These are phyloP conservation scores for Aspergillus intermedius DNA, from an alignment of 2,329 filamentous ascomycete species.

Conservation along the genomic window DNA sequence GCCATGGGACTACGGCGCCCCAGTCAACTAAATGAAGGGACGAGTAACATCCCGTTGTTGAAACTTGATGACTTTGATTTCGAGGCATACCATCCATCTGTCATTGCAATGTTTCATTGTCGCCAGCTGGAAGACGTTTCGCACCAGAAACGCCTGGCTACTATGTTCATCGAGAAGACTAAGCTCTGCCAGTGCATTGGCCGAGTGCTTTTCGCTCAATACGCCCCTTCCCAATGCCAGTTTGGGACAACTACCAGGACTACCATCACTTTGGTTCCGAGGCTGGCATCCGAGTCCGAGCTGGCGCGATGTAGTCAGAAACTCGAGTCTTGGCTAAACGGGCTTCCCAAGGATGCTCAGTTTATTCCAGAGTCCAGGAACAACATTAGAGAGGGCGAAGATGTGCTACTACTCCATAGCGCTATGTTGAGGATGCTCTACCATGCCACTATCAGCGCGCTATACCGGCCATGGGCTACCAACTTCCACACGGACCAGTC, in stretches of 20 bases:
- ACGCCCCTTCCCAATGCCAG: conserved; percentile 74
- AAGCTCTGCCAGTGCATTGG: conserved; percentile 81
- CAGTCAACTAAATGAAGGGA: conserved; percentile 80
- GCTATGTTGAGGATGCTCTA: conserved; percentile 87
- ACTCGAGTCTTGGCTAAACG: conserved; percentile 65
- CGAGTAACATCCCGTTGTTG: conserved; percentile 87
- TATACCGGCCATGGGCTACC: conserved; percentile 79
- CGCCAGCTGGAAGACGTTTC: conserved; percentile 62
- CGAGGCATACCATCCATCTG: conserved; percentile 56
- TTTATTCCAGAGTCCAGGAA: conserved; percentile 59
- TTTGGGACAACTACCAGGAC: conserved; percentile 61
- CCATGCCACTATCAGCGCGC: conserved; percentile 78
- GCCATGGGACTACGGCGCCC: conserved; percentile 84
- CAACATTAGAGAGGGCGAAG: conserved; percentile 46
- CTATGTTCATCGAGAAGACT: conserved; percentile 81
- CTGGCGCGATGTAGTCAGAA: conserved; percentile 69
- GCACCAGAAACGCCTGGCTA: conserved; percentile 68
- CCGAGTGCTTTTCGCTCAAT: conserved; percentile 77
- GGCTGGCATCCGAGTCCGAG: conserved; percentile 70
- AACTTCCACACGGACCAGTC: conserved; percentile 47
- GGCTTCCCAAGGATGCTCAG: conserved; percentile 62
- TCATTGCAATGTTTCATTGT: conserved; percentile 57
- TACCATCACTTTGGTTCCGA: conserved; percentile 75
- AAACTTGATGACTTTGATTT: conserved; percentile 73
- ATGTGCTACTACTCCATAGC: conserved; percentile 57